Evolutionary conservation across 129 eudicot genomes (phyloP).

Genomic region (Scalesia atractyloides): DNA sequence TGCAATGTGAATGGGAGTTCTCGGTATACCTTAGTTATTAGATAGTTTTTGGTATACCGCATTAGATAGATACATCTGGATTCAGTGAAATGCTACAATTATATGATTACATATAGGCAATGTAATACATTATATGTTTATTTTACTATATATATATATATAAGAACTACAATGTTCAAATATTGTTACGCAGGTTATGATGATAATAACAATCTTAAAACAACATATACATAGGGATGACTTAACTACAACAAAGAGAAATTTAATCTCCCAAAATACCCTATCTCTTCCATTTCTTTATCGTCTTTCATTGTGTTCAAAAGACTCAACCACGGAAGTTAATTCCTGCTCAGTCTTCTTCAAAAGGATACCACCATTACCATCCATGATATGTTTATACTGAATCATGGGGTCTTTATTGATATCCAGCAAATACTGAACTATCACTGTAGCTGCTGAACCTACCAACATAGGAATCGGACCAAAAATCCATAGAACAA

Average conservation of each 20-base stretch:
- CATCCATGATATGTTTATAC: slow-evolving; percentile 26
- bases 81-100: too few relatives aligned
- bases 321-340: slow-evolving; percentile 28
- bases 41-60: not conserved
- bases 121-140: too few relatives aligned
- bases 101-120: too few relatives aligned
- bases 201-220: too few relatives aligned
- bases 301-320: slow-evolving; percentile 39
- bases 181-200: too few relatives aligned
- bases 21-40: not conserved
- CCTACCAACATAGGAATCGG: slow-evolving; percentile 87
- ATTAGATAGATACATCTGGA: slow-evolving; percentile 1
- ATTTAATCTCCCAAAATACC: too few relatives aligned
- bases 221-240: too few relatives aligned
- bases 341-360: slow-evolving; percentile 42
- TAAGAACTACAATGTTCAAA: too few relatives aligned
- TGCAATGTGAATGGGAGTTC: not conserved
- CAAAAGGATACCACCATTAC: slow-evolving; percentile 21
- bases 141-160: too few relatives aligned
- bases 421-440: slow-evolving; percentile 51
- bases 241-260: too few relatives aligned
- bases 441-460: slow-evolving; percentile 39
- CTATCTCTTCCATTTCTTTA: not conserved
- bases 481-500: slow-evolving; percentile 78
- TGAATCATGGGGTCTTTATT: slow-evolving; percentile 47